phyloP scores from a whole-genome alignment of 257 asterid genomes.

The Solanum rostratum region DNA sequence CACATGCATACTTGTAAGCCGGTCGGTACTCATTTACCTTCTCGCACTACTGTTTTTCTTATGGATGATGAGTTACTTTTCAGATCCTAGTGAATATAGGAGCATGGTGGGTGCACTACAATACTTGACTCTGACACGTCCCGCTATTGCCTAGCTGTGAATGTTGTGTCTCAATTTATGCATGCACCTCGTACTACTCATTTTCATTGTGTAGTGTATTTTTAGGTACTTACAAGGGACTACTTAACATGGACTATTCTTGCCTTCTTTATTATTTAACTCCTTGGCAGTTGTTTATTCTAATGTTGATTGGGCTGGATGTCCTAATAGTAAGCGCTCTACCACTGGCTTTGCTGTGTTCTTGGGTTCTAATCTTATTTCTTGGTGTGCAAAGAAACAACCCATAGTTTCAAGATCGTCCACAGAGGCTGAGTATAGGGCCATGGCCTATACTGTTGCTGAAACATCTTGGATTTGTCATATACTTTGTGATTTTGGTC shows the following conservation, averaged over 20 bases:
- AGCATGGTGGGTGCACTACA: too few species aligned
- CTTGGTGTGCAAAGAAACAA: background rate
- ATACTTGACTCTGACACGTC: too few species aligned
- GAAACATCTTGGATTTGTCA: background rate
- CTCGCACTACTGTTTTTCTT: too few species aligned
- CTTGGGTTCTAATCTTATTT: too few species aligned
- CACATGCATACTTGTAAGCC: too few species aligned
- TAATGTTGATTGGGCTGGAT: background rate
- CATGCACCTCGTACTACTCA: background rate
- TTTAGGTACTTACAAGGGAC: background rate
- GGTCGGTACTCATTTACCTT: too few species aligned
- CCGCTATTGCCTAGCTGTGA: background rate
- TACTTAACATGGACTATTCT: background rate
- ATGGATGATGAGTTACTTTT: too few species aligned
- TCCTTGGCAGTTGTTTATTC: background rate
- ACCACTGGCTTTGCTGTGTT: background rate
- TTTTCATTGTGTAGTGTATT: background rate
- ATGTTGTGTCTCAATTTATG: background rate
- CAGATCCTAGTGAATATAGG: too few species aligned
- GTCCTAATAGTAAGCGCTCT: background rate
- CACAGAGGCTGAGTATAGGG: background rate
- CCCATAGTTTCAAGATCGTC: background rate
- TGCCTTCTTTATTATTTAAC: too few species aligned
- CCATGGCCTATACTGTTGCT: too few species aligned
- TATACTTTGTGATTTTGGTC: background rate